These are phyloP conservation scores for Xylaria acuta DNA, from an alignment of 495 filamentous ascomycete genomes.

Conservation along the genomic window DNA sequence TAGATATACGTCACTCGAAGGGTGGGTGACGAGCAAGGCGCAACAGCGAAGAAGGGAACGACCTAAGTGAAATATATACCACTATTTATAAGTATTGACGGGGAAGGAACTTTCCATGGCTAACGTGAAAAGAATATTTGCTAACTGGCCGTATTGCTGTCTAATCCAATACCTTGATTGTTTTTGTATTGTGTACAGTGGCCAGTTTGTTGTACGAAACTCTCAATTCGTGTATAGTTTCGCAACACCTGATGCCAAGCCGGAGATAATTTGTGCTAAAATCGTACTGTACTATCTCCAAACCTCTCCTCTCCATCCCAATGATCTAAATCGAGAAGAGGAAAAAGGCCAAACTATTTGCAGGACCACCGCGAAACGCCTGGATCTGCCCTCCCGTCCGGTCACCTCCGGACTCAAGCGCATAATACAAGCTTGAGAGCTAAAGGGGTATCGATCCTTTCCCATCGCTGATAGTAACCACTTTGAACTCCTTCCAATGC, in stretches of 20 bases:
- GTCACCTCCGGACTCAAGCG: neutral
- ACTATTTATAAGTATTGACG: neutral
- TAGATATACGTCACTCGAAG: neutral
- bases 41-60: neutral
- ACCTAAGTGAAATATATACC: neutral
- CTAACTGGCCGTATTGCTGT: neutral
- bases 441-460: slow-evolving; percentile 26
- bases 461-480: slow-evolving; percentile 9
- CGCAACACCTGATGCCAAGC: neutral
- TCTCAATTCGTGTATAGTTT: neutral
- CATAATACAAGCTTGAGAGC: slow-evolving; percentile 5
- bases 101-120: neutral
- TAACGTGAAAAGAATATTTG: too few species aligned
- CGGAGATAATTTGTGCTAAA: neutral
- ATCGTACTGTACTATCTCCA: slow-evolving; percentile 2
- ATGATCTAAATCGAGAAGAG: neutral
- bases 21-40: neutral
- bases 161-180: neutral
- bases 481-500: slow-evolving; percentile 25
- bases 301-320: neutral
- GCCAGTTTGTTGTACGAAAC: neutral
- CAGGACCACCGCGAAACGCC: slow-evolving; percentile 13
- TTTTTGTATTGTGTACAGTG: neutral
- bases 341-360: neutral
- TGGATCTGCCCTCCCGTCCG: slow-evolving; percentile 4